Base-by-base conservation (phyloP, 495 filamentous ascomycete species). In the Immersiella caudata region DNA sequence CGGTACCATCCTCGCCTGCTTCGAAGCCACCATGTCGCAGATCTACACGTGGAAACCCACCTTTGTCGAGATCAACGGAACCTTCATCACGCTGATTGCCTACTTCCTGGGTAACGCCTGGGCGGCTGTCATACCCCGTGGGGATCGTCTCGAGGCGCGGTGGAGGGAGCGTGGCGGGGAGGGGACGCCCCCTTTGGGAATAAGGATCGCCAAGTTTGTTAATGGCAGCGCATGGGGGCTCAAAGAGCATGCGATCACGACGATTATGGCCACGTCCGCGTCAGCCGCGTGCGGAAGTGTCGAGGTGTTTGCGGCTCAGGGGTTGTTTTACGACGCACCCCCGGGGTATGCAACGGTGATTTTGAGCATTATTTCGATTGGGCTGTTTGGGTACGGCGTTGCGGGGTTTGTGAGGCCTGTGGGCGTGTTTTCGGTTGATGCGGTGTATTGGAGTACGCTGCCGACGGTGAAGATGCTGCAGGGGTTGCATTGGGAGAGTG, bases 331-430 rank as follows among this genome's bases (percentile, higher is more conserved):
- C 68, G 77, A 76, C 46, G 65, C 76, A 21, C 73, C 76, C 54
- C 72, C 76, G 21, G 79, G 68, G 67, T 60, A 69, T 6, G 71
- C 67, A 0, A 76, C 77, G 2, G 79, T 73, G n/a, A 63, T 85
- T 36, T 78, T 85, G 62, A 66, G 77, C 11, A 71, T 76, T 60
- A 71, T 85, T 20, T 78, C 83, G 0, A 77, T 78, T 2, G 80
- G 82, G 36, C 64, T 87, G 9, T 81, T 86, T 57, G 86, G 86
- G 0, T 88, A 84, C 58, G 86, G 85, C 6, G 69, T 87, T 55
- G 80, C 80, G 49, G 86, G 86, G 3, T 33, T 88, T 12, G 71
- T 87, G 68, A 81, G 86, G 0, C 78, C 80, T 5, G 77, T 85
- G 18, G 73, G 82, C 22, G 84, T 89, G 33, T 86, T 82, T 68